Percentiles rank a stretch among this genome's conserved stretches.
Conservation (phyloP, 805 yeast genomes). For the Yamadazyma endophytica region DNA sequence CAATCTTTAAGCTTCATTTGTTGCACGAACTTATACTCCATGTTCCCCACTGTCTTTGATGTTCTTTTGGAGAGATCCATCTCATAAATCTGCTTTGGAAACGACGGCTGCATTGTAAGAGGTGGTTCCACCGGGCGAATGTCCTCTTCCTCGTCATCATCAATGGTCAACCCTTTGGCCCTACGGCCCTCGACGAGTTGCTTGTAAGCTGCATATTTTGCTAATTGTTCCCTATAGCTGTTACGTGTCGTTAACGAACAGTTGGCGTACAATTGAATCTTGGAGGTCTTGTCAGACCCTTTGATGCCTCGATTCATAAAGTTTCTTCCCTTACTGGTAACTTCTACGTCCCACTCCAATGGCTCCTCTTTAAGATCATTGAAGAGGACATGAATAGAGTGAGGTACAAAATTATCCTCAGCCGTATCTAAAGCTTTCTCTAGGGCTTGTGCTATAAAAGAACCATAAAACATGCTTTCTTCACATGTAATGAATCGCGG, state of each 20-base stretch:
- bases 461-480: no score
- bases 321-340: conserved; percentile 30
- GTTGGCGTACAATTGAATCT: conserved; percentile 24
- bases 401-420: conserved; percentile 12
- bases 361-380: conserved; percentile 12
- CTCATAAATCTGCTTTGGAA: conserved; percentile 16
- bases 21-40: no score
- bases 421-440: not conserved
- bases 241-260: conserved; percentile 32
- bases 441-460: conserved; percentile 4
- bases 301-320: conserved; percentile 29
- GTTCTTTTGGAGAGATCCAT: no score
- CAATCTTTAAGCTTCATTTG: no score
- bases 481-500: no score
- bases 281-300: no score
- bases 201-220: conserved; percentile 19
- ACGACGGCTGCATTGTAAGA: conserved; percentile 30
- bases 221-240: conserved; percentile 16
- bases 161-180: conserved; percentile 11
- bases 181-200: conserved; percentile 18
- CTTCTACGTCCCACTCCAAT: conserved; percentile 29
- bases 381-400: conserved; percentile 28
- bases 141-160: conserved; percentile 20
- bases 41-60: no score
- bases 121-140: conserved; percentile 22